These are phyloP conservation scores for Neocallimastix lanati DNA, from an alignment of 192 early-diverging fungal species.

Conservation along the genomic window DNA sequence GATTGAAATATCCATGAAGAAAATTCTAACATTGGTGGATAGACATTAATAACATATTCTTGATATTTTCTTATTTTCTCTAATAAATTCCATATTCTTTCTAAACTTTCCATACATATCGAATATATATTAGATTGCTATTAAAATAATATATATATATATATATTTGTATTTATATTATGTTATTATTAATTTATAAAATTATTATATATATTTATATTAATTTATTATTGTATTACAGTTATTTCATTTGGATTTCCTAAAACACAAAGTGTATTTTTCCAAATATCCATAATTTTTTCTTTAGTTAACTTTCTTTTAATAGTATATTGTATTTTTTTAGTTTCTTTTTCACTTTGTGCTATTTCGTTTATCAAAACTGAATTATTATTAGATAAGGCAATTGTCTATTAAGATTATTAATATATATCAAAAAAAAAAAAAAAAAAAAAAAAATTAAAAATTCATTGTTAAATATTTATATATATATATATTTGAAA, in stretches of 20 bases:
- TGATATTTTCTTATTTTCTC: slow-evolving; percentile 29
- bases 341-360: slow-evolving; percentile 19
- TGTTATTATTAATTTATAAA: no score
- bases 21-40: slow-evolving; percentile 57
- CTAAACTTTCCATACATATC: slow-evolving; percentile 36
- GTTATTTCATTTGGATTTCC: slow-evolving; percentile 55
- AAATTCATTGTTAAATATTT: no score
- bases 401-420: slow-evolving; percentile 5
- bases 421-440: slow-evolving; percentile 10
- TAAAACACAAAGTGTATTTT: slow-evolving; percentile 56
- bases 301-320: slow-evolving; percentile 17
- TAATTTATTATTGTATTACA: slow-evolving; percentile 9
- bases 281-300: slow-evolving; percentile 39
- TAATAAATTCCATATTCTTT: slow-evolving; percentile 5
- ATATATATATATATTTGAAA: no score
- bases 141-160: background rate
- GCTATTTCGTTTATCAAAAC: slow-evolving; percentile 16
- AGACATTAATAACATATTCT: slow-evolving; percentile 26
- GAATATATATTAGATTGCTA: slow-evolving; percentile 30
- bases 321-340: slow-evolving; percentile 38
- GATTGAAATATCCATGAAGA: slow-evolving; percentile 62
- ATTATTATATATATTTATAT: background rate
- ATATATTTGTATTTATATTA: background rate
- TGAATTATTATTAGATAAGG: slow-evolving; percentile 12
- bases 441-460: slow-evolving; percentile 2